Evolutionary conservation across 164 flowering plant genomes (phyloP).

Genomic region (Berberis thunbergii): DNA sequence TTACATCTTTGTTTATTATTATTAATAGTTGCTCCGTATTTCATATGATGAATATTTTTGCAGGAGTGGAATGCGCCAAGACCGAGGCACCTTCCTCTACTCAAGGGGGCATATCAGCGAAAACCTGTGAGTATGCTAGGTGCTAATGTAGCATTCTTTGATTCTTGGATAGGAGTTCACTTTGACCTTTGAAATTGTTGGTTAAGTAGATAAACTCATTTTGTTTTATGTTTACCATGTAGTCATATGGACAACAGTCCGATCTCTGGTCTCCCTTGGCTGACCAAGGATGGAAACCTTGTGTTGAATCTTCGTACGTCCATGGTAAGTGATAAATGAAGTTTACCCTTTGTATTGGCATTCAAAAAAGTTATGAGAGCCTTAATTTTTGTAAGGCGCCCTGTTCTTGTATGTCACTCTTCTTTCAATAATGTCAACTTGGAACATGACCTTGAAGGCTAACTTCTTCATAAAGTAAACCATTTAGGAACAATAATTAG

Average conservation of each 20-base stretch:
- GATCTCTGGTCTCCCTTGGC: conserved; percentile 78
- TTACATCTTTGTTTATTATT: too few species aligned
- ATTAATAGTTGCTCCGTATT: background rate
- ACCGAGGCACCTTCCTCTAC: conserved; percentile 61
- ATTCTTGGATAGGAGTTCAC: background rate
- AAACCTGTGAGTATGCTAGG: conserved; percentile 38
- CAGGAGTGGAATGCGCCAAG: conserved; percentile 84
- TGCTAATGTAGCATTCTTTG: background rate
- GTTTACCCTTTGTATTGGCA: background rate
- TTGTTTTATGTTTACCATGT: conserved; percentile 13
- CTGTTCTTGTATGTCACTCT: too few species aligned
- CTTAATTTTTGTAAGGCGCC: too few species aligned
- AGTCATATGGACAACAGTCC: conserved; percentile 42
- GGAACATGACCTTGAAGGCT: too few species aligned
- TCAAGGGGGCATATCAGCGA: conserved; percentile 64
- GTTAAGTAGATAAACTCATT: background rate
- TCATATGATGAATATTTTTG: background rate
- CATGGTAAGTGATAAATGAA: conserved; percentile 36
- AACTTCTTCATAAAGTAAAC: too few species aligned
- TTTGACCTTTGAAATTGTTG: background rate
- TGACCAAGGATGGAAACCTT: conserved; percentile 69
- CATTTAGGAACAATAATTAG: too few species aligned
- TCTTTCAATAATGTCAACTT: too few species aligned
- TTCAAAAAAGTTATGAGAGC: too few species aligned
- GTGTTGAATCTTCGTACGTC: conserved; percentile 21